Evolutionary conservation across 2,329 filamentous ascomycete species (phyloP), one percentile per base, ranked within the genome.

Genomic region (Sporothrix dimorphospora): DNA sequence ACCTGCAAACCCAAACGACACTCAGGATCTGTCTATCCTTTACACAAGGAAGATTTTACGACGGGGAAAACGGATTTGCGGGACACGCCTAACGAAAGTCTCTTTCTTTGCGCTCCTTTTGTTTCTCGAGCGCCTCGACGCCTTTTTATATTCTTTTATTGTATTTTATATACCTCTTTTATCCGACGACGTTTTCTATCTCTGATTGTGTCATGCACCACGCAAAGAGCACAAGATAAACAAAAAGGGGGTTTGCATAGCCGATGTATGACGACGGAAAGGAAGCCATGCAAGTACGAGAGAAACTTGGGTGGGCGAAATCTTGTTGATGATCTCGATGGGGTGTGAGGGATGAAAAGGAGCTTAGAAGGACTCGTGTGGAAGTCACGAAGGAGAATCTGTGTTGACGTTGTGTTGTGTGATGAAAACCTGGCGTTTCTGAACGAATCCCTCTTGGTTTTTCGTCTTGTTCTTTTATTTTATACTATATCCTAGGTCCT

Each of bases 161-260:
- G 63, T 71, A 42, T 68, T 67, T 53, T 55, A 59, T 69, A 53
- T 49, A 47, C 57, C 57, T 38, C 8, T 63, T 34, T 30, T 68
- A 7, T 30, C 40, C 11, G 19, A 0, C 21, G n/a, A 24, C n/a
- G 30, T 45, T 1, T 7, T 19, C 47, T 55, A 45, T 55, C 34
- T 55, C 14, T 69, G 45, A 40, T 21, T 3, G 14, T 30, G 40
- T 68, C 19, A 24, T 49, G 7, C 27, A 11, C 30, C 51, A 7
- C 42, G 38, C 40, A 12, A n/a, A 7, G 19, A 49, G 7, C 19
- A 21, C 16, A 49, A 19, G 19, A 49, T 19, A 19, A 49, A 3
- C n/a, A 5, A n/a, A 7, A 19, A 47, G 16, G 45, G 19, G 5
- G 1, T 49, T n/a, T 47, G 14, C 16, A 49, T 5, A 7, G 45